Base-by-base conservation (phyloP, 2,329 filamentous ascomycete species). In the Curvularia hawaiiensis region DNA sequence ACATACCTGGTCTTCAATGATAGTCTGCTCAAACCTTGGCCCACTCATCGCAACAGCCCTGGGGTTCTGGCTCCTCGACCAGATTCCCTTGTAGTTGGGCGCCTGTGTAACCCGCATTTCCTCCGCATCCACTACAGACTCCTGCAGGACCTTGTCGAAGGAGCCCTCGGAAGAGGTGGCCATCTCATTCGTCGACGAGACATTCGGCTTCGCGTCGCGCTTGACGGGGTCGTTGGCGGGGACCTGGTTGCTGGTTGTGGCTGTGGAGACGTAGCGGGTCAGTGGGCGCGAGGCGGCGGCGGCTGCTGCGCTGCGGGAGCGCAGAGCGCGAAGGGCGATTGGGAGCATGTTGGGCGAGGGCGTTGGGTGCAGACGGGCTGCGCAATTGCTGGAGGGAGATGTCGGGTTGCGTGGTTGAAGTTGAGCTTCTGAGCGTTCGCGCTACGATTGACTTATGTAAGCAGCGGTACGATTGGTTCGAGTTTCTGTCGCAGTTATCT, bases 1-100 rank as follows among this genome's bases (percentile, higher is more conserved):
- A 73, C 86, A 67, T 82, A 97, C 94, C 90, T 99, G 95, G 66
- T 89, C 80, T 69, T 89, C 87, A 80, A 98, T 94, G 72, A 96
- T 91, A 33, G 92, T 98, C 86, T 98, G 94, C 83, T 99, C 95
- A 73, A 99, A 99, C 68, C 94, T 84, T 64, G 95, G 95, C 41
- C 95, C 95, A 41, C 88, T 87, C 94, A 99, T 99, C 52, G 92
- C 95, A 77, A 87, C 79, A 52, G 86, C 84, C 70, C 94, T 85
- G 39, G 92, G 87, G 78, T 87, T 86, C 84, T 99, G 95, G 80
- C 87, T 96, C 73, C 86, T 81, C 60, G 91, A 92, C 95, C 95
- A 99, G 59, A 91, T 84, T 6, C 79, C 85, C 58, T 83, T 79
- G 62, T 92, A 87, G 82, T 99, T 99, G 22, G 95, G 95, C 31